Evolutionary conservation across 192 early-diverging fungal genomes (phyloP), one percentile per base, ranked within the genome.

Genomic region (Umbelopsis ramanniana): DNA sequence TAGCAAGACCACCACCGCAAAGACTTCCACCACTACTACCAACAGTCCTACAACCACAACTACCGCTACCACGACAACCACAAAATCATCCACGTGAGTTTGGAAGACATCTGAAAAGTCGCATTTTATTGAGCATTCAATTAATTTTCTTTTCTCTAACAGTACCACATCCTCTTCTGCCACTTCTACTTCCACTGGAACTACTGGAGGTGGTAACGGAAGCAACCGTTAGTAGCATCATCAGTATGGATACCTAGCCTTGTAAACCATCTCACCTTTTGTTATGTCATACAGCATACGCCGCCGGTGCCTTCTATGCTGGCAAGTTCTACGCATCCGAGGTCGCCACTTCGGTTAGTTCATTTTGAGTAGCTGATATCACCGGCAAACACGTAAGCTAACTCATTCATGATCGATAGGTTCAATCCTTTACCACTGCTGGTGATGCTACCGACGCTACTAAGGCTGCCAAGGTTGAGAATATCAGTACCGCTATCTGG

Each of bases 331-430:
- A 63, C 17, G 57, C 57, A 6, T 21, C 12, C n/a, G 57, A 63
- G 17, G 37, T 63, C 57, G 37, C 57, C 6, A 63, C 57, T 1
- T 63, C 57, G 57, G 57, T 63, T 29, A 63, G 57, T 63, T 63
- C 11, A 57, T 26, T 21, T 5, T 43, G 6, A 12, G 11, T 4
- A 5, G 40, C 11, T 43, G 2, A 43, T 43, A 0, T 22, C 3
- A 63, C 10, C 14, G 23, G 57, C 12, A 3, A 0, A 26, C 7
- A 6, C 9, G 9, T 63, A 63, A 26, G 6, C 17, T 63, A 38
- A 63, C 37, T 1, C 24, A 50, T n/a, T 26, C 54, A 57, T 29
- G 11, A 26, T 60, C 29, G 29, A 63, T 38, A 63, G 57, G 37
- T 63, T 38, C 26, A 63, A 29, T 4, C 29, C 57, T 63, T 63